Evolutionary conservation across 1,284 basidiomycete species (phyloP), one percentile per base, ranked within the genome.

Genomic region (Xanthoconium separans): DNA sequence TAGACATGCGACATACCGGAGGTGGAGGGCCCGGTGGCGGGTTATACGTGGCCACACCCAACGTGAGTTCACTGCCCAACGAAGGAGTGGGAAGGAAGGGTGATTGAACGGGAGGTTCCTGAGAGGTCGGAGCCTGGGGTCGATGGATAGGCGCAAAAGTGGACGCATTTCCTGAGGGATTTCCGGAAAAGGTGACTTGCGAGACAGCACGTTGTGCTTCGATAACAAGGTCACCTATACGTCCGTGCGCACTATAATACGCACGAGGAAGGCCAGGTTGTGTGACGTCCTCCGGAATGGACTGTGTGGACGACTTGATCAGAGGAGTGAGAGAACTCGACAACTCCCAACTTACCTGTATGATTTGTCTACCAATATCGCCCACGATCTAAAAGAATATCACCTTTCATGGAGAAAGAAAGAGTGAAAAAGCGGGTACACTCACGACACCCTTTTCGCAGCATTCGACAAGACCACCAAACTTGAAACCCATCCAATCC

Each of bases 391-490:
- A 67, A n/a, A 27, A 5, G 51, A 18, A 44, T 8, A 9, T 44
- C 56, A 36, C 16, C 44, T 12, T 24, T 54, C 45, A 56, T 54
- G 7, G 43, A 40, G 6, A 37, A 34, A 54, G 20, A 22, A 34
- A 31, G 9, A 24, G 37, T 15, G 12, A 2, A 76, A 80, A 18
- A n/a, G 76, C 78, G 53, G 18, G 45, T 56, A 84, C 15, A 61
- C 65, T 42, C 8, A 66, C 87, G 30, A 76, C 77, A 57, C 92
- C 86, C 73, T 93, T 95, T 73, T 95, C 91, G 44, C 88, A 91
- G 53, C 85, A 85, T 72, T 97, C 95, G 55, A 88, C 74, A 42
- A 97, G 72, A 2, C 91, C 93, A 30, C 92, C 93, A 65, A 95
- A 95, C 75, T 96, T 96, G 65, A 92, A 75, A 2, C 84, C 83